Percentiles rank a stretch among this genome's conserved stretches.
Evolutionary conservation across 192 early-diverging fungal species (phyloP).

Genomic region (Backusella westeae): DNA sequence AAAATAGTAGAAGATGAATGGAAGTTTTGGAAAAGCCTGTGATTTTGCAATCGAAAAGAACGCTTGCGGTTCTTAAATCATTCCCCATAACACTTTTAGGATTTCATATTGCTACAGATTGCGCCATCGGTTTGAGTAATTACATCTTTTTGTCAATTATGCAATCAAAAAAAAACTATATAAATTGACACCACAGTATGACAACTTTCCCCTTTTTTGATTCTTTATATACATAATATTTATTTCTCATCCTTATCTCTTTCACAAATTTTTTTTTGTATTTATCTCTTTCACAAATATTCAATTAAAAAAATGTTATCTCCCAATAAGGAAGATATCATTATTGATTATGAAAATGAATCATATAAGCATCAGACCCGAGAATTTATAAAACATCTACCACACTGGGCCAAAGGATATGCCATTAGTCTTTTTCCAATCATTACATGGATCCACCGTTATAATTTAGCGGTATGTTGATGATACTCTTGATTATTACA

Average conservation of each 20-base stretch:
- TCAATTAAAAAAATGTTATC: conserved; percentile 4
- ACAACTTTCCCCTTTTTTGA: not conserved
- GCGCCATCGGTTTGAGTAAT: not conserved
- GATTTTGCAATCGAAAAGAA: not conserved
- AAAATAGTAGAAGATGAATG: not conserved
- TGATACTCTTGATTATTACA: not conserved
- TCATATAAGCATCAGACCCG: conserved; percentile 19
- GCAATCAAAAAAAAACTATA: not conserved
- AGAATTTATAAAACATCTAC: conserved; percentile 21
- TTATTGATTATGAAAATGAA: conserved; percentile 34
- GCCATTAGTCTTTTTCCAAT: conserved; percentile 32
- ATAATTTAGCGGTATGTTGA: conserved; percentile 25
- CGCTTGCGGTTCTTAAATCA: not conserved
- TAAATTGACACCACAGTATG: not conserved
- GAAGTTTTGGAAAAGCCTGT: not conserved
- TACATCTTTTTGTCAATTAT: not conserved
- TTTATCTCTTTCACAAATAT: not conserved
- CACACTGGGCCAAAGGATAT: conserved; percentile 23
- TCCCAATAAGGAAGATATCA: conserved; percentile 9
- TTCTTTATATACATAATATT: not conserved
- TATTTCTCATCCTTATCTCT: not conserved
- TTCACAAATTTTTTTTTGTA: too few species aligned
- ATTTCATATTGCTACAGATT: not conserved
- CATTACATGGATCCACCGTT: conserved; percentile 33
- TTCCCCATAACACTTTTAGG: not conserved